These are phyloP conservation scores for Corynespora cassiicola DNA, from an alignment of 2,329 filamentous ascomycete species.

Conservation along the genomic window DNA sequence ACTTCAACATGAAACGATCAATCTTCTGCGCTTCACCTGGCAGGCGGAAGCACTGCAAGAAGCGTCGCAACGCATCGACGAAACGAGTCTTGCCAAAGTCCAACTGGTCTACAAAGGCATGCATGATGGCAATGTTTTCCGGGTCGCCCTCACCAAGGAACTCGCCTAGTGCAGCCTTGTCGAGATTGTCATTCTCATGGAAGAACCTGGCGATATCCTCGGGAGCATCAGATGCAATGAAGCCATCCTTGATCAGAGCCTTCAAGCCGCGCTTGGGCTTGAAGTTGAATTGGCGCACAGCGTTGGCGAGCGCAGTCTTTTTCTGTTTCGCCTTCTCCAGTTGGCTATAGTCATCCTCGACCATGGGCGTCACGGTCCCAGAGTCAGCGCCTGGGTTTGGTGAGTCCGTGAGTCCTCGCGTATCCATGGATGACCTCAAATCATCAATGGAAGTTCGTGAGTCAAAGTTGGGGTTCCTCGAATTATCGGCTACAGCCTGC, in stretches of 20 bases:
- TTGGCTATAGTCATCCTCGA: constrained; percentile 89
- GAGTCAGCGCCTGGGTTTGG: constrained; percentile 64
- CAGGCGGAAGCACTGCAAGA: constrained; percentile 91
- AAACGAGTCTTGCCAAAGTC: constrained; percentile 91
- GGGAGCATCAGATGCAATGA: constrained; percentile 80
- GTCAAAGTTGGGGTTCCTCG: constrained; percentile 51
- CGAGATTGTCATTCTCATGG: constrained; percentile 78
- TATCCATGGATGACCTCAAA: constrained; percentile 79
- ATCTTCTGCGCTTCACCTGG: constrained; percentile 98
- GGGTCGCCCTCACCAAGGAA: constrained; percentile 93
- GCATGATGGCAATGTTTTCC: constrained; percentile 96
- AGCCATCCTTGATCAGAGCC: constrained; percentile 79
- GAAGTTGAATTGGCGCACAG: constrained; percentile 92
- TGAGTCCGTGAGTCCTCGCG: constrained; percentile 63
- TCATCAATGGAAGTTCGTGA: constrained; percentile 63
- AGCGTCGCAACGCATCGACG: constrained; percentile 88
- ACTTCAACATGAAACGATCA: constrained; percentile 99
- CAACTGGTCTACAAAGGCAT: constrained; percentile 95
- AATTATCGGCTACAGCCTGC: constrained; percentile 62
- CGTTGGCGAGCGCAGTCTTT: constrained; percentile 91
- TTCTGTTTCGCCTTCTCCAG: constrained; percentile 94
- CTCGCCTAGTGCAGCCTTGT: constrained; percentile 93
- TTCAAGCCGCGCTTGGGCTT: constrained; percentile 96
- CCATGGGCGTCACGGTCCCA: constrained; percentile 49
- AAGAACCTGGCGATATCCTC: constrained; percentile 87